These are phyloP conservation scores for Phylloporus arenicola DNA, from an alignment of 768 basidiomycete species.

Conservation along the genomic window DNA sequence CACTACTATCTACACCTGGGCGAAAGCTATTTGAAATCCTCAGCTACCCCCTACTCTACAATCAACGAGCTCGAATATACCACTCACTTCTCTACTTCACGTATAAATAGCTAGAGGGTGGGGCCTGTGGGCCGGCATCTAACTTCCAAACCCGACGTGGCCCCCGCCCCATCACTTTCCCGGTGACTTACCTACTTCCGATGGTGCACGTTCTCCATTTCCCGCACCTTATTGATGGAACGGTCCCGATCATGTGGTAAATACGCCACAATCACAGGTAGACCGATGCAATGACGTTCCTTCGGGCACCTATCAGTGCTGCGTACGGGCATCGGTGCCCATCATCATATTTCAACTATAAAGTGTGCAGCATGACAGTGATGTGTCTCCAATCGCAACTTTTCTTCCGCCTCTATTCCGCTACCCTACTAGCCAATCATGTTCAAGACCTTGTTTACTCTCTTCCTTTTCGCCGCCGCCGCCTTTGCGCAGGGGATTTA, in stretches of 20 bases:
- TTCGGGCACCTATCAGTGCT: not conserved
- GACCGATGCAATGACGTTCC: not conserved
- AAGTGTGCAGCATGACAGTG: not conserved
- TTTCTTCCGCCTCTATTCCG: not conserved
- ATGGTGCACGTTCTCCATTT: not conserved
- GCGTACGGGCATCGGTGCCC: constrained; percentile 5
- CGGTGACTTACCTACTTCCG: not conserved
- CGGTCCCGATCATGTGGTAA: not conserved
- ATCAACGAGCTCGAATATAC: too few species aligned
- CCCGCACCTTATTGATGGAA: not conserved
- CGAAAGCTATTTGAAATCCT: too few species aligned
- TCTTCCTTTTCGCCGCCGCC: constrained; percentile 27
- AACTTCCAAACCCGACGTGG: not conserved
- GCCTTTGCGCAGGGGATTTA: constrained; percentile 38
- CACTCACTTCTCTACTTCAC: not conserved
- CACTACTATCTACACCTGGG: too few species aligned
- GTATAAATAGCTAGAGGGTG: not conserved
- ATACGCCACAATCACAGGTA: not conserved
- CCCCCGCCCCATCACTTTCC: too few species aligned
- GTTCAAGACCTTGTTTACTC: constrained; percentile 7
- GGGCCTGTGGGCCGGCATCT: not conserved
- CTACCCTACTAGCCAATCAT: constrained; percentile 4
- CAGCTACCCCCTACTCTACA: too few species aligned
- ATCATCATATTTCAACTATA: not conserved
- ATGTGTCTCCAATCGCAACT: not conserved